phyloP scores from a whole-genome alignment of 1,139 yeast genomes.

The Wickerhamomyces sp. region DNA sequence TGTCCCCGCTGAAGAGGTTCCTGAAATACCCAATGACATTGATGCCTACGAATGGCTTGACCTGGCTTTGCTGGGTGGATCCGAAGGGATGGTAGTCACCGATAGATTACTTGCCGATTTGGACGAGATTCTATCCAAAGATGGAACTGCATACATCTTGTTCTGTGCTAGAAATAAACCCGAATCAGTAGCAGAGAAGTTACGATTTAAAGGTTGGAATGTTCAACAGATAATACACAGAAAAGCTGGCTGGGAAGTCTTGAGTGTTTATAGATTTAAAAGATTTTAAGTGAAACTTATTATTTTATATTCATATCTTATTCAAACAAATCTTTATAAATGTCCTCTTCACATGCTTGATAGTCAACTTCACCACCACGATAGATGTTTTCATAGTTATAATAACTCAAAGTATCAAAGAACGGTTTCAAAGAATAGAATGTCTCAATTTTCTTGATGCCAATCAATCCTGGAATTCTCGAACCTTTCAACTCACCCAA shows the following conservation, averaged over 20 bases:
- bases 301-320: neutral
- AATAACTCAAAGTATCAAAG: conserved; percentile 65
- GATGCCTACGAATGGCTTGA: conserved; percentile 70
- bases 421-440: conserved; percentile 58
- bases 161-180: conserved; percentile 91
- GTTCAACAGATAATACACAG: conserved; percentile 49
- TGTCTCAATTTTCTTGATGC: conserved; percentile 37
- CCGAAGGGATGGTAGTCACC: conserved; percentile 85
- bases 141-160: conserved; percentile 75
- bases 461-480: conserved; percentile 43
- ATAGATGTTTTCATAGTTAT: conserved; percentile 69
- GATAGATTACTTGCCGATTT: conserved; percentile 51
- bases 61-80: conserved; percentile 84
- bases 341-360: conserved; percentile 46
- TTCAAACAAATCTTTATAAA: conserved; percentile 47
- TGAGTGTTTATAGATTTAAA: conserved; percentile 58
- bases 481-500: conserved; percentile 11
- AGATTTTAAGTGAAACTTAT: conserved; percentile 10
- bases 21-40: conserved; percentile 36
- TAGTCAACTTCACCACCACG: conserved; percentile 47
- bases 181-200: conserved; percentile 42
- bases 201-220: conserved; percentile 52
- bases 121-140: conserved; percentile 38
- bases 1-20: conserved; percentile 79
- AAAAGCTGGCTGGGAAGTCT: conserved; percentile 96